Evolutionary conservation across 495 filamentous ascomycete genomes (phyloP).

Genomic region (Aspergillus nanangensis): DNA sequence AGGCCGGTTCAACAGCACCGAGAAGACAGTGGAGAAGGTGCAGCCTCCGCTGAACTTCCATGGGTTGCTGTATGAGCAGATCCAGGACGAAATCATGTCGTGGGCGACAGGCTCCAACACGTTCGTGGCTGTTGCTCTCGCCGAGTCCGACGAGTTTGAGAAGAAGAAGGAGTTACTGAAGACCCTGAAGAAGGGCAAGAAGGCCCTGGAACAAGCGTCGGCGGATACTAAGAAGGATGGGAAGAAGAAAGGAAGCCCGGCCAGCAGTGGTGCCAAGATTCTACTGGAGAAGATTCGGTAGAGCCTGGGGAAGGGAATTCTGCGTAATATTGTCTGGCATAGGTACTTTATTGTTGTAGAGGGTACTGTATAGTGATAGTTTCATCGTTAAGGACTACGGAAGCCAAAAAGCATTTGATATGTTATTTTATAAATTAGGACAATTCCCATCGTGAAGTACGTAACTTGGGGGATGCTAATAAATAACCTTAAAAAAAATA

Average conservation of each 20-base stretch:
- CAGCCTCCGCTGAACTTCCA: slow-evolving; percentile 81
- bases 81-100: slow-evolving; percentile 66
- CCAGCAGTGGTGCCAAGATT: slow-evolving; percentile 40
- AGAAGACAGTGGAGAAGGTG: slow-evolving; percentile 62
- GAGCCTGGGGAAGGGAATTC: too few relatives aligned
- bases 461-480: too few relatives aligned
- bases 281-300: slow-evolving; percentile 36
- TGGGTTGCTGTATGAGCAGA: slow-evolving; percentile 67
- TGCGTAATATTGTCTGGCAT: neutral
- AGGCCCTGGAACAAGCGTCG: slow-evolving; percentile 48
- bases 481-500: too few relatives aligned
- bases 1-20: slow-evolving; percentile 70
- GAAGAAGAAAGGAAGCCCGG: slow-evolving; percentile 37
- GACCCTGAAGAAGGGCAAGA: slow-evolving; percentile 54
- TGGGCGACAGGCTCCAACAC: slow-evolving; percentile 84
- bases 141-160: slow-evolving; percentile 75
- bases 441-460: too few relatives aligned
- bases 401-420: too few relatives aligned
- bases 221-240: slow-evolving; percentile 15
- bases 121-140: slow-evolving; percentile 74
- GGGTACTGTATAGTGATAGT: too few relatives aligned
- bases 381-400: too few relatives aligned
- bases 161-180: slow-evolving; percentile 60
- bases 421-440: too few relatives aligned
- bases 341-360: neutral